Percentiles rank a stretch among this genome's conserved stretches.
These are phyloP conservation scores for Durusdinium trenchii DNA, from an alignment of 73 alveolate species.

Conservation along the genomic window DNA sequence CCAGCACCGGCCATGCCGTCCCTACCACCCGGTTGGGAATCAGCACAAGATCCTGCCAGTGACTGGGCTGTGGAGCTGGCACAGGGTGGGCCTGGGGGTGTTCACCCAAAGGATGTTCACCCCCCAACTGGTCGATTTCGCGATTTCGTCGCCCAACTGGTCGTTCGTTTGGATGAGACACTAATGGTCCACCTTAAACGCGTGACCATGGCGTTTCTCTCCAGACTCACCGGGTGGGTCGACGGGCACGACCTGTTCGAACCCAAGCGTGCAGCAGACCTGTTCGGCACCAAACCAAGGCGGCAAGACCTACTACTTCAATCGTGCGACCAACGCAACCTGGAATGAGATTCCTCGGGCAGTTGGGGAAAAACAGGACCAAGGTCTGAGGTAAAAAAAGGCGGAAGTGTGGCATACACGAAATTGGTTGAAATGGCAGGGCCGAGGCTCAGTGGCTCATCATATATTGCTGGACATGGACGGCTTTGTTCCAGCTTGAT, in stretches of 20 bases:
- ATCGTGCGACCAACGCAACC: constrained; percentile 45
- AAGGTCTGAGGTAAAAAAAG: too few relatives aligned
- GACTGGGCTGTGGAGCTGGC: not conserved
- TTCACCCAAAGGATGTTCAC: too few relatives aligned
- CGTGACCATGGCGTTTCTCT: not conserved
- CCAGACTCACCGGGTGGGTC: too few relatives aligned
- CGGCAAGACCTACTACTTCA: constrained; percentile 30
- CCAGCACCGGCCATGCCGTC: constrained; percentile 11
- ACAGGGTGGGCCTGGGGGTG: too few relatives aligned
- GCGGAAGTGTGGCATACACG: too few relatives aligned
- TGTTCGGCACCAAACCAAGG: not conserved
- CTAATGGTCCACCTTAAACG: not conserved
- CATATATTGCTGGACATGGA: too few relatives aligned
- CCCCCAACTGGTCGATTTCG: too few relatives aligned
- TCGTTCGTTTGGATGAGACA: not conserved
- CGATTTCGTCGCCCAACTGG: not conserved
- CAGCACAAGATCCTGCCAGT: constrained; percentile 27
- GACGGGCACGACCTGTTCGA: not conserved
- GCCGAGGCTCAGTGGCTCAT: too few relatives aligned
- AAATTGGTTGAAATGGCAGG: too few relatives aligned
- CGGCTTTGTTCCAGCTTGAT: too few relatives aligned
- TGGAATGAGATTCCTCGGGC: too few relatives aligned
- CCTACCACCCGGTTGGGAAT: constrained; percentile 13
- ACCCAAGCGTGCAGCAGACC: not conserved
- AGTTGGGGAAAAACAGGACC: too few relatives aligned